These are phyloP conservation scores for Solanum hybrid DNA, from an alignment of 305 asterid species.

Conservation along the genomic window DNA sequence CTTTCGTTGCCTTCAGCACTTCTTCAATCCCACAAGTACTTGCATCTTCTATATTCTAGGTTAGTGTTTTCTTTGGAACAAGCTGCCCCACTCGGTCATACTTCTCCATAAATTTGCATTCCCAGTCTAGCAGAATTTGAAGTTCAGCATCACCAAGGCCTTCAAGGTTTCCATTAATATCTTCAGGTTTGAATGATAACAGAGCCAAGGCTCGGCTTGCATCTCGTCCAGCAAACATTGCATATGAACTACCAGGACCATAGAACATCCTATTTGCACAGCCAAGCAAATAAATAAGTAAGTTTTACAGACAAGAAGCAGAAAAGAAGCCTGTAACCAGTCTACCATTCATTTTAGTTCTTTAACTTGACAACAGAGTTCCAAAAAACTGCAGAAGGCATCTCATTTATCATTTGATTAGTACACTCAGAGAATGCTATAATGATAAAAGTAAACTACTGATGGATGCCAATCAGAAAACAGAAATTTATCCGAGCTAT, in stretches of 20 bases:
- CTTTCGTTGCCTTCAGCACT: neutral
- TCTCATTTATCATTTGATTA: neutral
- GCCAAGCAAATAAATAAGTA: neutral
- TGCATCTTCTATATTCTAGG: neutral
- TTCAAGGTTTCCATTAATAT: conserved; percentile 60
- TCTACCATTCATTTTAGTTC: neutral
- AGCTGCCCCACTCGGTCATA: conserved; percentile 71
- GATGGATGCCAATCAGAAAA: neutral
- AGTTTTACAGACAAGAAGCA: neutral
- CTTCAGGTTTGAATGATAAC: conserved; percentile 77
- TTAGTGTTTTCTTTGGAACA: conserved; percentile 18
- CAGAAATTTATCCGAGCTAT: neutral
- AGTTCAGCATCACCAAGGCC: conserved; percentile 61
- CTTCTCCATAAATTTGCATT: conserved; percentile 77
- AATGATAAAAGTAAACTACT: neutral
- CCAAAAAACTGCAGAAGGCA: neutral
- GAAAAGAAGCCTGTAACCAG: neutral
- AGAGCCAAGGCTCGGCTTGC: conserved; percentile 92
- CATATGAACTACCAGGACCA: conserved; percentile 88
- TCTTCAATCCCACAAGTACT: neutral
- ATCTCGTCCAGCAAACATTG: conserved; percentile 85
- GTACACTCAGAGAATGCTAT: neutral
- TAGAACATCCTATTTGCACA: conserved; percentile 69
- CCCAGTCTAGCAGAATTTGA: conserved; percentile 80
- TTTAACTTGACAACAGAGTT: neutral